Conservation (phyloP, 371 early-diverging fungal genomes). For the Syncephalastrum sp. region DNA sequence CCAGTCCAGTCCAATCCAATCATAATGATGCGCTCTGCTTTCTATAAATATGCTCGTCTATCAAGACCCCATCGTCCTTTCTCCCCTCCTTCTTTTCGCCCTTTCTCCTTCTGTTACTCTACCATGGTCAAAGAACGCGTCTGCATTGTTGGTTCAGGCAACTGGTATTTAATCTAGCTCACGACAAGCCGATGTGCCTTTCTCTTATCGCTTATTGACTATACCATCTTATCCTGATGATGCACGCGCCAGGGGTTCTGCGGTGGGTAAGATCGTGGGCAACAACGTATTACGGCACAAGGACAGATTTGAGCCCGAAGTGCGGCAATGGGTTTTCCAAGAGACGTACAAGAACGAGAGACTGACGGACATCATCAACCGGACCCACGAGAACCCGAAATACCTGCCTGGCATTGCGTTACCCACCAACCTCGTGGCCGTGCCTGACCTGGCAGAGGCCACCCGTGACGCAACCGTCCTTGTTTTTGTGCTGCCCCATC, state of each 20-base stretch:
- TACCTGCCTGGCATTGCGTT: conserved; percentile 93
- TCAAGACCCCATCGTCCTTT: not conserved
- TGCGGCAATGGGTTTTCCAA: conserved; percentile 96
- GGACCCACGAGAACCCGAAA: conserved; percentile 91
- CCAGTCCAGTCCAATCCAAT: conserved; percentile 3
- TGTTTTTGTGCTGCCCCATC: conserved; percentile 97
- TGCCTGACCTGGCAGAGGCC: conserved; percentile 77
- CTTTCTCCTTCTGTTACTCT: not conserved
- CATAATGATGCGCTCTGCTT: conserved; percentile 6
- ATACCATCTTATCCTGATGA: not conserved
- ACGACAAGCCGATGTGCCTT: not conserved
- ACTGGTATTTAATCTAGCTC: conserved; percentile 67
- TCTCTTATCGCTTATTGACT: conserved; percentile 4
- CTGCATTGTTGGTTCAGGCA: conserved; percentile 91
- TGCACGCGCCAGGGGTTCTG: conserved; percentile 82
- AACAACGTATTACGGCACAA: conserved; percentile 70
- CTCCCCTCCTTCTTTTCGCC: conserved; percentile 5
- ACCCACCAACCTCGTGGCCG: conserved; percentile 85
- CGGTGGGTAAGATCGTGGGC: conserved; percentile 93
- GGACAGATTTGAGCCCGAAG: conserved; percentile 71
- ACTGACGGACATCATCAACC: conserved; percentile 94
- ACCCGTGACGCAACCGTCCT: conserved; percentile 84
- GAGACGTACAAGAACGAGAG: conserved; percentile 82
- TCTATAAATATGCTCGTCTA: conserved; percentile 11
- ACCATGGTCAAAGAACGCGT: conserved; percentile 66